A percentile compares a stretch with the other conserved stretches of the same genome.
phyloP scores from a whole-genome alignment of 1,284 basidiomycete genomes.

The Cutaneotrichosporon arboriforme region DNA sequence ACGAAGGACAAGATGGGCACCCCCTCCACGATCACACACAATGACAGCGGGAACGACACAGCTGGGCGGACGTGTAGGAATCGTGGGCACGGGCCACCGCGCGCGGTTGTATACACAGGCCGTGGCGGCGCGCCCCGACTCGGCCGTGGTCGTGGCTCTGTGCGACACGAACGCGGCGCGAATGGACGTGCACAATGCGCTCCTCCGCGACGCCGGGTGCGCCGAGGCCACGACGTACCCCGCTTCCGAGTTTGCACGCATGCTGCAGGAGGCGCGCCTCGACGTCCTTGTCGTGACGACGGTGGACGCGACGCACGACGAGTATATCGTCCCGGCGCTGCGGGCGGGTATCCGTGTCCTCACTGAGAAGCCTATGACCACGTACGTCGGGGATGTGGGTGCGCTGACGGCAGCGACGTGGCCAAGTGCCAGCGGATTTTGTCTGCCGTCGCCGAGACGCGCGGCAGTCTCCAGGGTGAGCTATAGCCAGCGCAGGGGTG shows the following conservation, averaged over 20 bases:
- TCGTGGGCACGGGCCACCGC: constrained; percentile 42
- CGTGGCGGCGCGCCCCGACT: constrained; percentile 24
- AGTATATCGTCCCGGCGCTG: constrained; percentile 50
- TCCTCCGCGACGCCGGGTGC: constrained; percentile 49
- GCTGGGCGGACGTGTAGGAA: constrained; percentile 35
- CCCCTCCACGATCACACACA: too few relatives aligned
- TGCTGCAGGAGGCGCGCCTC: constrained; percentile 53
- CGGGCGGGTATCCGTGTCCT: constrained; percentile 48
- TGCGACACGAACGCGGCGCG: constrained; percentile 54
- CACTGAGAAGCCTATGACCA: constrained; percentile 58
- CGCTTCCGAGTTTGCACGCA: constrained; percentile 50
- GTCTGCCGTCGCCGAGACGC: constrained; percentile 49
- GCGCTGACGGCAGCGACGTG: constrained; percentile 40
- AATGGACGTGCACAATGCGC: constrained; percentile 52
- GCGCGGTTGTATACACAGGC: constrained; percentile 36
- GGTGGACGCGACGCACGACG: constrained; percentile 54
- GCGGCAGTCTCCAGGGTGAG: constrained; percentile 46
- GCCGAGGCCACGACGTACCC: constrained; percentile 29
- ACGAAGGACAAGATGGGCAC: too few relatives aligned
- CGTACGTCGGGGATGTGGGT: constrained; percentile 28
- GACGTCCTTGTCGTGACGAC: constrained; percentile 56
- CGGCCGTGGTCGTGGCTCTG: constrained; percentile 50
- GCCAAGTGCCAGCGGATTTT: constrained; percentile 54
- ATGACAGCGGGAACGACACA: constrained; percentile 13
- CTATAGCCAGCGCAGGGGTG: not conserved